Evolutionary conservation across 805 yeast species (phyloP).

Genomic region (Saccharomycopsis sp.): DNA sequence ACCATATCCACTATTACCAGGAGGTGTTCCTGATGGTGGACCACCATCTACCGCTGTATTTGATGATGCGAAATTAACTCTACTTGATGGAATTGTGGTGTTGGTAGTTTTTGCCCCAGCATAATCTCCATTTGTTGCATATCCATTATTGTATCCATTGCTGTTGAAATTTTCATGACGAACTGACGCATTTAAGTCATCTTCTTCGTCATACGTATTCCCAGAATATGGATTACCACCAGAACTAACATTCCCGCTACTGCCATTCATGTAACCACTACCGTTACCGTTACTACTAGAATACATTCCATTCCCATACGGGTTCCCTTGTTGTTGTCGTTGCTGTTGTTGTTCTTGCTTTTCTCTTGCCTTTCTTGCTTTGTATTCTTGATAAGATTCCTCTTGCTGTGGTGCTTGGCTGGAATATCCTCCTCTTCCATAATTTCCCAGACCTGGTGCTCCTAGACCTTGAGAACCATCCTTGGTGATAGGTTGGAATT

Average conservation of each 20-base stretch:
- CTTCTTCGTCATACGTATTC: slow-evolving; percentile 23
- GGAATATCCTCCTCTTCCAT: too few species aligned
- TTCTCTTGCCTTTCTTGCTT: slow-evolving; percentile 11
- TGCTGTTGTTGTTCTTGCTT: not conserved
- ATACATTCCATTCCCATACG: too few species aligned
- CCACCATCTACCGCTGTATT: too few species aligned
- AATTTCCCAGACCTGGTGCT: not conserved
- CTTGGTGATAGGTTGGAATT: not conserved
- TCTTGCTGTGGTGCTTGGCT: too few species aligned
- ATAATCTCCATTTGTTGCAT: too few species aligned
- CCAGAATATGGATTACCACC: not conserved
- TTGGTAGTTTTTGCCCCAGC: too few species aligned
- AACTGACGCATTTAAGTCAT: slow-evolving; percentile 30
- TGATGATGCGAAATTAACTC: too few species aligned
- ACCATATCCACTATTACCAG: slow-evolving; percentile 1
- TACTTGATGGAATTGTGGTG: too few species aligned
- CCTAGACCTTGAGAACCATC: not conserved
- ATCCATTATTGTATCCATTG: slow-evolving; percentile 1
- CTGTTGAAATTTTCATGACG: slow-evolving; percentile 7
- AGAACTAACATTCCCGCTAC: slow-evolving; percentile 27
- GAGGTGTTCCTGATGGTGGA: slow-evolving; percentile 18
- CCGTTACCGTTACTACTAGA: too few species aligned
- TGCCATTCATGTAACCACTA: too few species aligned
- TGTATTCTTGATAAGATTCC: slow-evolving; percentile 19
- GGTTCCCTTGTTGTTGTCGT: not conserved